Conservation (phyloP, 352 stramenopile species). For the Phytophthora rubi region DNA sequence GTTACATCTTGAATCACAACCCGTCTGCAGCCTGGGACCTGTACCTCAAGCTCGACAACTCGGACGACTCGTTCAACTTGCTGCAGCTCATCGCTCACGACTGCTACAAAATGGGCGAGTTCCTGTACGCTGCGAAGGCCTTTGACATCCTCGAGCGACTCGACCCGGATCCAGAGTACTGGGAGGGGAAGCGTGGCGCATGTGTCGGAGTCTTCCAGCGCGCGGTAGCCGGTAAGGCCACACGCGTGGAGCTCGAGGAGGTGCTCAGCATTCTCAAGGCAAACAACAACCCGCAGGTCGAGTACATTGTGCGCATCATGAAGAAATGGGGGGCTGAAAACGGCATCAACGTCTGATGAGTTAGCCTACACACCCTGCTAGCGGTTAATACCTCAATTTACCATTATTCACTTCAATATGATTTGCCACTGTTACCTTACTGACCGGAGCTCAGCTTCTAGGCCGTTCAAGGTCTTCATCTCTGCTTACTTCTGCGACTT, state of each 20-base stretch:
- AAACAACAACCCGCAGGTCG: conserved; percentile 95
- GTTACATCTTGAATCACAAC: conserved; percentile 96
- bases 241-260: conserved; percentile 91
- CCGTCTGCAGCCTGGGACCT: conserved; percentile 95
- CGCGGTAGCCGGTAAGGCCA: conserved; percentile 91
- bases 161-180: conserved; percentile 96
- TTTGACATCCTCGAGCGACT: conserved; percentile 95
- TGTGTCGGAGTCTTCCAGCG: conserved; percentile 96
- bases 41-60: conserved; percentile 97
- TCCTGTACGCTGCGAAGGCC: conserved; percentile 94
- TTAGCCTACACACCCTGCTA: no score
- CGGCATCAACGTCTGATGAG: conserved; percentile 74
- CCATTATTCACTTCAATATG: conserved; percentile 7
- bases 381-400: conserved; percentile 19
- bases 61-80: conserved; percentile 95
- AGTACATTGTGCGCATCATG: conserved; percentile 97
- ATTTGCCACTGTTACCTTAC: conserved; percentile 11
- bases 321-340: conserved; percentile 96
- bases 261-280: conserved; percentile 93
- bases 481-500: conserved; percentile 40
- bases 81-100: conserved; percentile 97
- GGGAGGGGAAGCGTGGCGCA: conserved; percentile 95
- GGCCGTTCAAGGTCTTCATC: background rate
- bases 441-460: background rate
- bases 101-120: conserved; percentile 97